Evolutionary conservation across 169 alveolate genomes (phyloP).

Genomic region (Fabrea salina): DNA sequence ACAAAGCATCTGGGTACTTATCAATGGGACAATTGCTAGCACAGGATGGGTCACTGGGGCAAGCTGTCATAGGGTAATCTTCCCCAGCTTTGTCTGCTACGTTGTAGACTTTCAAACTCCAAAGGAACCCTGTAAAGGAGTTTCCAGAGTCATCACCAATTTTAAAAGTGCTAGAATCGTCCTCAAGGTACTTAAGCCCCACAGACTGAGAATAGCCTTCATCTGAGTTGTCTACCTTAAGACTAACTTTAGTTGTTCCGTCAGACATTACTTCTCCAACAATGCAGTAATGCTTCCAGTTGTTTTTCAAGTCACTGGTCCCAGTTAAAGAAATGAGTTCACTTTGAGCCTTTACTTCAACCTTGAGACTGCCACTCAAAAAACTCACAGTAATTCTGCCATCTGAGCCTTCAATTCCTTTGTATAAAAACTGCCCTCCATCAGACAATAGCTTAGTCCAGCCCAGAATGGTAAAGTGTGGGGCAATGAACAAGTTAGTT

Average conservation of each 20-base stretch:
- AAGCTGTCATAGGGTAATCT: too few relatives aligned
- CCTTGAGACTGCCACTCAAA: not conserved
- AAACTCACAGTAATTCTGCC: not conserved
- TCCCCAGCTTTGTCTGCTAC: too few relatives aligned
- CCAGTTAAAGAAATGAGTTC: not conserved
- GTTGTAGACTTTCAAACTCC: not conserved
- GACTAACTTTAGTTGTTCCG: not conserved
- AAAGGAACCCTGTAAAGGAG: not conserved
- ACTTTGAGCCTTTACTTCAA: not conserved
- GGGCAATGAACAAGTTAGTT: not conserved
- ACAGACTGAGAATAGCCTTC: too few relatives aligned
- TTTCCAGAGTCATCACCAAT: too few relatives aligned
- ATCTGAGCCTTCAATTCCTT: not conserved
- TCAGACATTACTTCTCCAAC: not conserved
- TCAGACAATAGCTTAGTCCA: not conserved
- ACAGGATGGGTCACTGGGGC: too few relatives aligned
- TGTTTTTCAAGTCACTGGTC: not conserved
- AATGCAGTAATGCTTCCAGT: not conserved
- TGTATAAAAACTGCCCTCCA: not conserved
- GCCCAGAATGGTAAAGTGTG: not conserved
- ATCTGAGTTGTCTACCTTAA: not conserved
- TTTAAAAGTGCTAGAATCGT: too few relatives aligned
- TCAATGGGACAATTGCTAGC: too few relatives aligned
- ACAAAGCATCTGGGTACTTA: too few relatives aligned
- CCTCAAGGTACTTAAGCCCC: too few relatives aligned